A percentile compares a stretch with the other conserved stretches of the same genome.
phyloP scores from a whole-genome alignment of 768 basidiomycete species.

The Galerina marginata region DNA sequence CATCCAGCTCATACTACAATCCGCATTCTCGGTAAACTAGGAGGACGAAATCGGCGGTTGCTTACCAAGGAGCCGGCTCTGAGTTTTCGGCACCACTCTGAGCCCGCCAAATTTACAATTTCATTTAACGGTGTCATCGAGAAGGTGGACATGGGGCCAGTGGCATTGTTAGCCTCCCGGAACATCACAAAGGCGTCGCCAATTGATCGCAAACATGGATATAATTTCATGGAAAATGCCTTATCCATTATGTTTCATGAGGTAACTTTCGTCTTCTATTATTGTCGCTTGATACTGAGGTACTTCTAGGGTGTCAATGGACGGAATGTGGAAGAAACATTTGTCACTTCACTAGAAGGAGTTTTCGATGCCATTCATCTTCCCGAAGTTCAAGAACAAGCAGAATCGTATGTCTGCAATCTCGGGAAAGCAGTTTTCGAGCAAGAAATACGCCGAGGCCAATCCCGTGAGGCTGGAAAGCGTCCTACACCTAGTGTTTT shows the following conservation, averaged over 20 bases:
- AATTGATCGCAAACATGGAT: conserved; percentile 63
- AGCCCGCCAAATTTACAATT: conserved; percentile 71
- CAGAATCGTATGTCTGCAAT: conserved; percentile 71
- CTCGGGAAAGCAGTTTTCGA: conserved; percentile 76
- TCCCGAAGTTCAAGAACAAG: conserved; percentile 70
- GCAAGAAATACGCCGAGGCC: conserved; percentile 68
- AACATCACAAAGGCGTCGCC: conserved; percentile 58
- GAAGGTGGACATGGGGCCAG: conserved; percentile 68
- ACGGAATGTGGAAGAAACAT: conserved; percentile 76
- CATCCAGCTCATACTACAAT: conserved; percentile 93
- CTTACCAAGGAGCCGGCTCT: conserved; percentile 81
- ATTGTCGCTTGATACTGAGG: not conserved
- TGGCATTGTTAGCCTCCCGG: conserved; percentile 67
- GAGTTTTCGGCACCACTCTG: conserved; percentile 70
- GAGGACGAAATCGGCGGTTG: conserved; percentile 90
- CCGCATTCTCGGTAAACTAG: conserved; percentile 94
- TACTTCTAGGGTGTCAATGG: conserved; percentile 65
- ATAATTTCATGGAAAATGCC: conserved; percentile 72
- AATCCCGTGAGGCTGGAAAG: conserved; percentile 55
- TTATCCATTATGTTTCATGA: conserved; percentile 76
- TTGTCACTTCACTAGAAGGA: conserved; percentile 73
- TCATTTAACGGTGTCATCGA: conserved; percentile 74
- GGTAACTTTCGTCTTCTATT: conserved; percentile 45
- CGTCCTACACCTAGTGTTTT: conserved; percentile 62
- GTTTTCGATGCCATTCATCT: conserved; percentile 78